phyloP scores from a whole-genome alignment of 2,329 filamentous ascomycete genomes.

The Rhexocercosporidium sp. region DNA sequence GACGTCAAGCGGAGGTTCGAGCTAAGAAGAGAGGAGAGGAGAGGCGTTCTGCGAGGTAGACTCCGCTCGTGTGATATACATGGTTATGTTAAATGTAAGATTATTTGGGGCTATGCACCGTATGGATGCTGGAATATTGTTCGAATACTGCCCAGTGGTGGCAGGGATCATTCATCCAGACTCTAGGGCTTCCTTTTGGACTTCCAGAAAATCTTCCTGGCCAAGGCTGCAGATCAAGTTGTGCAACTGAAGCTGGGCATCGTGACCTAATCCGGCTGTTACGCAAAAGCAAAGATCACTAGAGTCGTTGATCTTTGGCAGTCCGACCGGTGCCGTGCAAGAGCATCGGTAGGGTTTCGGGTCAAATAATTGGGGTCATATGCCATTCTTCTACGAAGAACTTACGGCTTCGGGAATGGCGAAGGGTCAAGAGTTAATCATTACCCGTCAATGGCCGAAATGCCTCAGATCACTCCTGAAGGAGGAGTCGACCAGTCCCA shows the following conservation, averaged over 20 bases:
- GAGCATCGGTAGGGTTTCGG: not conserved
- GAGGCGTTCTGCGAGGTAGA: constrained; percentile 50
- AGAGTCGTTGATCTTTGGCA: not conserved
- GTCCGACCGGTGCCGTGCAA: not conserved
- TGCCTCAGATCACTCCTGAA: constrained; percentile 19
- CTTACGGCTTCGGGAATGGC: constrained; percentile 4
- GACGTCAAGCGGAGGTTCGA: constrained; percentile 81
- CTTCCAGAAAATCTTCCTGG: constrained; percentile 21
- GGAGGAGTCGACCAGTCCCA: not conserved
- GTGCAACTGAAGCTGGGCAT: not conserved
- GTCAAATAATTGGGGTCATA: constrained; percentile 13
- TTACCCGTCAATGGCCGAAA: constrained; percentile 21
- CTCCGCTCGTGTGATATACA: constrained; percentile 25
- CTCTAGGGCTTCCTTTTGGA: constrained; percentile 1
- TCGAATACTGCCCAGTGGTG: constrained; percentile 3
- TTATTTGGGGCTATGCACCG: constrained; percentile 34
- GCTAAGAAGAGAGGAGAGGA: constrained; percentile 84
- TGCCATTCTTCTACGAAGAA: constrained; percentile 14
- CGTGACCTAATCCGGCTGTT: constrained; percentile 1
- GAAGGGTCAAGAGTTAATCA: constrained; percentile 8
- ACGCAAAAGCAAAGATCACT: not conserved
- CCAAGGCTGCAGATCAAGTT: constrained; percentile 24
- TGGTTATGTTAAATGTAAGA: constrained; percentile 34
- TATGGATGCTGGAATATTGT: constrained; percentile 15
- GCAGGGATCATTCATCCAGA: constrained; percentile 7